Base-by-base conservation (phyloP, 1,284 basidiomycete genomes). In the Cutaneotrichosporon dermatis region DNA sequence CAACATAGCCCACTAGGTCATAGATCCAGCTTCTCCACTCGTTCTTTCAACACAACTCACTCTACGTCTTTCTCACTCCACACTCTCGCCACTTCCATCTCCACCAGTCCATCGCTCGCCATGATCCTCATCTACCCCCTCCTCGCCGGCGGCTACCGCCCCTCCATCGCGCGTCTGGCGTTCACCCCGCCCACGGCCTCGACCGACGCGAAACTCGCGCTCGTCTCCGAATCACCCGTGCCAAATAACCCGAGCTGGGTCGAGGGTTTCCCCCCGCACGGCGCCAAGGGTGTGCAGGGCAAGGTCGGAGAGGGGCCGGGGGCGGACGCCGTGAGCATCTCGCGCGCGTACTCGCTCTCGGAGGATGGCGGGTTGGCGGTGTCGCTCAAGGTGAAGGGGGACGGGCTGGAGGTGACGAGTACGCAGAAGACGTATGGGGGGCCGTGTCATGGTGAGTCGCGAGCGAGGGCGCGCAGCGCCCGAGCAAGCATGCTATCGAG, bases 81-180 rank as follows among this genome's bases (percentile, higher is more conserved):
- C 44, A 10, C 11, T 45, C 44, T 33, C 44, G 13, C 13, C 15
- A 6, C 5, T 25, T 33, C 33, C 44, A 10, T 13, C 44, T 11
- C 9, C 16, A 7, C 16, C 44, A 45, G 7, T 25, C 44, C 39
- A 70, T 72, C 67, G 43, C 66, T 25, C 25, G 25, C 25, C 25
- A 25, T 25, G 25, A 25, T 25, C 25, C 25, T 25, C 25, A 25
- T 25, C 34, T 72, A 75, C 64, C 62, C 63, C 6, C 67, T 78
- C 57, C 62, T 78, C 41, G 68, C 70, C 11, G 67, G 72, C 36
- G 72, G 73, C 4, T 74, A 78, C 65, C 63, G 73, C 55, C 11
- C 54, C 40, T 59, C 62, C 10, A 63, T 74, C 61, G 58, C 68
- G 35, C 56, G 67, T 39, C 53, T 74, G 35, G 53, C 67, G 1